Evolutionary conservation across 164 flowering plant species (phyloP).

Genomic region (Kalanchoe fedtschenkoi): DNA sequence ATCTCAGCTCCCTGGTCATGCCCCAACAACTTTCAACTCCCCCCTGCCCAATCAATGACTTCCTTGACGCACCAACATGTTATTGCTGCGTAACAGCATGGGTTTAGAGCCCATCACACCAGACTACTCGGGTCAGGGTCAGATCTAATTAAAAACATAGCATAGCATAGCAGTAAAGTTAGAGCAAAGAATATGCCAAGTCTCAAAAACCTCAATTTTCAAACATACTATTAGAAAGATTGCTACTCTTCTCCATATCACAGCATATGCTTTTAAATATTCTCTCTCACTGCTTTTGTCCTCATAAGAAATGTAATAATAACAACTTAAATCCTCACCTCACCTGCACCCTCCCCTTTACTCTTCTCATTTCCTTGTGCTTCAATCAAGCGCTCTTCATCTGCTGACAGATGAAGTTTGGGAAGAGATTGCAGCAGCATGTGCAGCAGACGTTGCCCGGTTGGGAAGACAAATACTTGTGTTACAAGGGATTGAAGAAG

Average conservation of each 20-base stretch:
- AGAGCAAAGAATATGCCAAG: not conserved
- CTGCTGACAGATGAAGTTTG: conserved; percentile 65
- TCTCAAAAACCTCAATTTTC: not conserved
- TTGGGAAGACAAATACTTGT: conserved; percentile 70
- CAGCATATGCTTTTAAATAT: conserved; percentile 3
- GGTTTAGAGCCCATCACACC: too few relatives aligned
- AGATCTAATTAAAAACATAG: not conserved
- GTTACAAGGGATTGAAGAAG: conserved; percentile 74
- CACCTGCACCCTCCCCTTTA: not conserved
- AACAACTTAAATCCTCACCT: not conserved
- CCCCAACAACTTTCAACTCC: too few relatives aligned
- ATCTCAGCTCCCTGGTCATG: not conserved
- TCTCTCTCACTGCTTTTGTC: not conserved
- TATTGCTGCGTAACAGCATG: too few relatives aligned
- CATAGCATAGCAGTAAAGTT: not conserved
- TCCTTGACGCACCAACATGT: not conserved
- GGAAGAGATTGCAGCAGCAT: conserved; percentile 70
- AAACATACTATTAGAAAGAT: not conserved
- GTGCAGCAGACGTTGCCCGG: conserved; percentile 60
- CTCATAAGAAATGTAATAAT: not conserved
- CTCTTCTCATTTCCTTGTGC: not conserved
- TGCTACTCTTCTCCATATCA: not conserved
- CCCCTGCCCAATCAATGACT: not conserved
- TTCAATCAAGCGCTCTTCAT: not conserved
- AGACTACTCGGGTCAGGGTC: too few relatives aligned